Evolutionary conservation across 495 filamentous ascomycete genomes (phyloP), one percentile per base, ranked within the genome.

Genomic region (Podospora anserina): DNA sequence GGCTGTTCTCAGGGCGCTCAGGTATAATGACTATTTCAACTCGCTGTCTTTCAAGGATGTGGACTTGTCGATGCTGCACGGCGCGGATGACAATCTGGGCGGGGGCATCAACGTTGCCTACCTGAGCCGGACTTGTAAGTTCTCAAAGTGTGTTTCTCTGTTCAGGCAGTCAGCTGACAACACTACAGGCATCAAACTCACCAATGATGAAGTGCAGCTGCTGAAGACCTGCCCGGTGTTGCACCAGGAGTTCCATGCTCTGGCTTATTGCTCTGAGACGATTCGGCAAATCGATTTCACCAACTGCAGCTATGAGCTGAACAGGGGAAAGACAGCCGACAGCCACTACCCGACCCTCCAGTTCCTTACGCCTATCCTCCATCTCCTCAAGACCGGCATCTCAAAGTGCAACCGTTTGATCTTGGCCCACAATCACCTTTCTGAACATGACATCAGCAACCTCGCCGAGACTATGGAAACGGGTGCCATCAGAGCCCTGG

Each of bases 11-110:
- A 87, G 94, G 20, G 87, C 95, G 5, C 80, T 99, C 61, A 87
- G 95, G 49, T 99, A 96, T 79, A 97, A 97, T 72, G 92, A 97
- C 75, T 91, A 87, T 16, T 97, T 97, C 77, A 84, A 84, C 63
- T 90, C 92, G 1, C 86, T 99, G 53, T 97, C 93, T 1, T 97
- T 97, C 76, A 80, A 84, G 16, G 88, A 89, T 30, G 86, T 96
- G 61, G 87, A 85, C 68, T 83, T 99, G 11, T 71, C 75, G 1
- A 72, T 69, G 18, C 74, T 83, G 18, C 75, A 75, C 54, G 74
- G 74, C 15, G 65, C 69, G 2, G 68, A 75, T 32, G 79, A 83
- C 66, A 78, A 76, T 44, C 49, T 70, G 1, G 49, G 69, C 28
- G 72, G 75, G 30, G 73, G 61, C 55, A 49, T 63, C 13, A 77